These are phyloP conservation scores for Wickerhamiella pararugosa DNA, from an alignment of 1,139 yeast genomes.

Conservation along the genomic window DNA sequence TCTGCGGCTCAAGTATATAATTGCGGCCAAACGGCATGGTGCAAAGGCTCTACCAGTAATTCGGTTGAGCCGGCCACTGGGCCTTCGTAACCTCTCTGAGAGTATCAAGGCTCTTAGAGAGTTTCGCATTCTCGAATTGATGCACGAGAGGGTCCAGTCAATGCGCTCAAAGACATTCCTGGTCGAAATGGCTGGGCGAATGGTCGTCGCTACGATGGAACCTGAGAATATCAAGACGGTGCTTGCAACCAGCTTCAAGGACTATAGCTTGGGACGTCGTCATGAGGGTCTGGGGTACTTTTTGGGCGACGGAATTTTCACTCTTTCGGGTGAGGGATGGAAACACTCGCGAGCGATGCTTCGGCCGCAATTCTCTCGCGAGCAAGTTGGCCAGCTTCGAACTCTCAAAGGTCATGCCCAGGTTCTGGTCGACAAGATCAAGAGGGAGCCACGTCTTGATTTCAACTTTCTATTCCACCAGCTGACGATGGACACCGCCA, in stretches of 20 bases:
- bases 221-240: constrained; percentile 31
- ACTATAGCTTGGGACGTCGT: constrained; percentile 34
- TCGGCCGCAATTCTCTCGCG: constrained; percentile 39
- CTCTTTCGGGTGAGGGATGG: constrained; percentile 38
- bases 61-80: constrained; percentile 4
- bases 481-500: constrained; percentile 42
- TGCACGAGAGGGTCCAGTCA: background rate
- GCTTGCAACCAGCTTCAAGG: constrained; percentile 27
- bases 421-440: constrained; percentile 20
- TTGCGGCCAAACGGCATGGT: background rate
- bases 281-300: constrained; percentile 30
- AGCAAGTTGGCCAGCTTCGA: constrained; percentile 37
- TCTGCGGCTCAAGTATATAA: background rate
- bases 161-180: constrained; percentile 1
- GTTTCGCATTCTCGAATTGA: background rate
- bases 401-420: constrained; percentile 34
- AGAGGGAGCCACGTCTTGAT: constrained; percentile 26
- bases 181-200: constrained; percentile 1
- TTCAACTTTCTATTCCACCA: constrained; percentile 35
- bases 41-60: background rate
- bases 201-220: constrained; percentile 21
- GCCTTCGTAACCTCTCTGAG: constrained; percentile 3
- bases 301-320: constrained; percentile 39
- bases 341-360: constrained; percentile 38
- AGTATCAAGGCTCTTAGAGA: background rate